Evolutionary conservation across 2,329 filamentous ascomycete species (phyloP).

Genomic region (Ceratocystis colombiana): DNA sequence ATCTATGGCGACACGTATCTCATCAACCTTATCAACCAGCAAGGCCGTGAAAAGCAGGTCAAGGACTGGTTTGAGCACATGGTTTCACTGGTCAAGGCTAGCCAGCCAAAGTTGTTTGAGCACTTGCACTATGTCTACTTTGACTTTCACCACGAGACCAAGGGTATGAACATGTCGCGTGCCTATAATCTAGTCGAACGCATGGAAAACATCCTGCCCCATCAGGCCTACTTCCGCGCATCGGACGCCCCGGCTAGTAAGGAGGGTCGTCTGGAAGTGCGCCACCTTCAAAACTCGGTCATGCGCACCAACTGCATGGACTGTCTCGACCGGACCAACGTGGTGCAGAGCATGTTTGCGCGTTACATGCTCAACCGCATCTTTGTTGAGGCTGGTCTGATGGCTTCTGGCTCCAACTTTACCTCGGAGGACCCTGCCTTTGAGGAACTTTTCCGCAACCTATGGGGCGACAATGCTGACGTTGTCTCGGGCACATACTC

Average conservation of each 20-base stretch:
- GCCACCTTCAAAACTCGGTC: conserved; percentile 73
- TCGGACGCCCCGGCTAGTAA: conserved; percentile 68
- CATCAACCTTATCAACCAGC: conserved; percentile 95
- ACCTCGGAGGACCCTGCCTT: conserved; percentile 68
- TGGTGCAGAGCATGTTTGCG: conserved; percentile 94
- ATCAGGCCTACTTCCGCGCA: conserved; percentile 86
- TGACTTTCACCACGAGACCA: conserved; percentile 96
- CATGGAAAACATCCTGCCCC: conserved; percentile 62
- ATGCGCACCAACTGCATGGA: conserved; percentile 99
- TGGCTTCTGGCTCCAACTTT: conserved; percentile 66
- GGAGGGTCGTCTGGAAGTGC: conserved; percentile 61
- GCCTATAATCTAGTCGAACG: conserved; percentile 78
- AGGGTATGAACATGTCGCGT: conserved; percentile 86
- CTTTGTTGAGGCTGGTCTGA: conserved; percentile 71
- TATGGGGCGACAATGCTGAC: conserved; percentile 98
- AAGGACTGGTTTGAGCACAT: conserved; percentile 93
- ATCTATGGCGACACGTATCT: conserved; percentile 95
- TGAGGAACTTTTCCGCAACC: conserved; percentile 85
- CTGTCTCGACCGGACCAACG: conserved; percentile 93
- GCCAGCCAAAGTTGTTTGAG: conserved; percentile 55
- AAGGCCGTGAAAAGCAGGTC: conserved; percentile 76
- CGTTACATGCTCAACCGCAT: conserved; percentile 82
- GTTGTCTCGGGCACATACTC: conserved; percentile 88
- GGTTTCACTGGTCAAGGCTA: conserved; percentile 72
- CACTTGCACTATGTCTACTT: conserved; percentile 95